A percentile compares a stretch with the other conserved stretches of the same genome.
These are phyloP conservation scores for Globisporangium paddicum DNA, from an alignment of 352 stramenopile species.

Conservation along the genomic window DNA sequence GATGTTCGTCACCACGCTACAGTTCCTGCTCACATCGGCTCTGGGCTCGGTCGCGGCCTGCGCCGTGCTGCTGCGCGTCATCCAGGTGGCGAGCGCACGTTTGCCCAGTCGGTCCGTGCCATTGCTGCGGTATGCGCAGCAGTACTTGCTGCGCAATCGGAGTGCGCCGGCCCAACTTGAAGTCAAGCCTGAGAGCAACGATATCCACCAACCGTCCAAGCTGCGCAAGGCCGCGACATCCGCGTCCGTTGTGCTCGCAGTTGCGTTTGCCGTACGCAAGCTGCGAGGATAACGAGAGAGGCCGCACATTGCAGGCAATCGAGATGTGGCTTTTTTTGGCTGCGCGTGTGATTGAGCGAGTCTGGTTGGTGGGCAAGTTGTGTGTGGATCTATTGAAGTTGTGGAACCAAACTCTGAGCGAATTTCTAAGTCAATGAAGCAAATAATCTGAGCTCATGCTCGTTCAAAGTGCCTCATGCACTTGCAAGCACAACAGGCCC, in stretches of 20 bases:
- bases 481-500: not conserved
- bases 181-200: constrained; percentile 1
- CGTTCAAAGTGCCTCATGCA: not conserved
- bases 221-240: constrained; percentile 32
- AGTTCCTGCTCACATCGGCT: constrained; percentile 52
- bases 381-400: not conserved
- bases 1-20: constrained; percentile 49
- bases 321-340: not conserved
- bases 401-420: not conserved
- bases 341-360: not conserved
- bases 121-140: constrained; percentile 30
- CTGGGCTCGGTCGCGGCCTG: constrained; percentile 64
- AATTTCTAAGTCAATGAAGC: not conserved
- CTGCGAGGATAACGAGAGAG: constrained; percentile 12
- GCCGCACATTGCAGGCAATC: not conserved
- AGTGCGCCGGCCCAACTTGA: constrained; percentile 14
- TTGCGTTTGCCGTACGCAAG: constrained; percentile 30
- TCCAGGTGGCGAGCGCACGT: constrained; percentile 40
- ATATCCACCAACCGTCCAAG: not conserved
- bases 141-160: constrained; percentile 34
- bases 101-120: constrained; percentile 25
- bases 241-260: constrained; percentile 28
- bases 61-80: constrained; percentile 42
- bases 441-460: not conserved
- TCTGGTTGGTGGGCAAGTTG: not conserved